A percentile compares a stretch with the other conserved stretches of the same genome.
Evolutionary conservation across 2,329 filamentous ascomycete genomes (phyloP).

Genomic region (Thielaviopsis euricoi): DNA sequence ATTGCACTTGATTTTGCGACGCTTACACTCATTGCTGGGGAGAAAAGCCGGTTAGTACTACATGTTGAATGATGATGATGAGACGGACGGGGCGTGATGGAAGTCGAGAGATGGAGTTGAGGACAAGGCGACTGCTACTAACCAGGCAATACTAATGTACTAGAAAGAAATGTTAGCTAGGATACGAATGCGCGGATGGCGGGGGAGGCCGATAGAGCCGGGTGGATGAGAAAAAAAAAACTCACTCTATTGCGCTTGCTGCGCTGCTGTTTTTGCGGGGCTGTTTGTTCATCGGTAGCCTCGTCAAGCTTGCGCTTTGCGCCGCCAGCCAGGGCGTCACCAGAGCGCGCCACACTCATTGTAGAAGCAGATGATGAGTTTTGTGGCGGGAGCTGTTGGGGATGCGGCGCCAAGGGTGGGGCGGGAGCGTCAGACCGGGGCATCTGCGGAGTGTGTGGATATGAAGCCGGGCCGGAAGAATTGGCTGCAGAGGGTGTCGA

Average conservation of each 20-base stretch:
- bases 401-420: too few species aligned
- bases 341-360: too few species aligned
- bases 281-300: constrained; percentile 25
- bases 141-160: constrained; percentile 49
- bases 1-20: constrained; percentile 62
- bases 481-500: constrained; percentile 1
- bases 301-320: constrained; percentile 20
- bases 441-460: not conserved
- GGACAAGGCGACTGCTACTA: constrained; percentile 18
- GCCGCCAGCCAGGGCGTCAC: not conserved
- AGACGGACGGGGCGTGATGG: not conserved
- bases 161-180: constrained; percentile 15
- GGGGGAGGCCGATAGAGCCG: not conserved
- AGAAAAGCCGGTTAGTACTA: constrained; percentile 7
- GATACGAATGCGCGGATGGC: not conserved
- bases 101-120: not conserved
- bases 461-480: constrained; percentile 1
- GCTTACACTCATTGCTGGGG: constrained; percentile 54
- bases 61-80: not conserved
- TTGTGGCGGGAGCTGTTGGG: too few species aligned
- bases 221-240: constrained; percentile 11
- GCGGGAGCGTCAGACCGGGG: not conserved
- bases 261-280: constrained; percentile 31
- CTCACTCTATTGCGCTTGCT: constrained; percentile 44
- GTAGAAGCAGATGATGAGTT: too few species aligned